Base-by-base conservation (phyloP, 257 asterid genomes). In the Scutellaria minor region DNA sequence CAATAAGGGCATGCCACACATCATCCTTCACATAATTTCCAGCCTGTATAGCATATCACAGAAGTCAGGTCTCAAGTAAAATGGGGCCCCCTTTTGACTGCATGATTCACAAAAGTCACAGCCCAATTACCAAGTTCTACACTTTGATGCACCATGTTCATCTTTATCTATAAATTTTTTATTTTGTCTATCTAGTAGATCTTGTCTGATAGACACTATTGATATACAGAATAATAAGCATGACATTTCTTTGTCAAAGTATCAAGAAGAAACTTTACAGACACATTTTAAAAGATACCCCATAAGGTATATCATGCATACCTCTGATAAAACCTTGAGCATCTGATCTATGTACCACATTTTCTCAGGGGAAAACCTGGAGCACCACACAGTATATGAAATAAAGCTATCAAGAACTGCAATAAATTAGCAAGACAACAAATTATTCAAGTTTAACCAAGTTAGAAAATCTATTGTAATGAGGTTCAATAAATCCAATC, bases 241-340 rank as follows among this genome's bases (percentile, higher is more conserved):
- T 40, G 67, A 40, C 40, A 35, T 66, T 47, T 22, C 46, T 57
- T 40, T 77, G 66, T 35, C 66, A 69, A 18, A 57, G 57, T 20
- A 73, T 66, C 64, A 64, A 58, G n/a, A 48, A 51, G 59, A 71
- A 62, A 54, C 31, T 50, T 40, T 73, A 70, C 15, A 60, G 61
- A 50, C 51, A 64, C 72, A 42, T 75, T 58, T 54, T 31, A 27
- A 24, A 55, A 73, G 53, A 13, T 47, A 71, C 15, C 66, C 71
- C 15, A 45, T 41, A 73, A 62, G 53, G 56, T 45, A 57, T 48
- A 60, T 35, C 51, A 68, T 27, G 39, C 84, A 69, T 85, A 92
- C 98, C 98, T 88, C 91, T 57, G 91, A 79, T 46, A 92, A 88
- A 79, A 92, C 97, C 89, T 88, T 92, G 76, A 90, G 90, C 96